Evolutionary conservation across 2,329 filamentous ascomycete species (phyloP).

Genomic region (Cytospora paraplurivora): DNA sequence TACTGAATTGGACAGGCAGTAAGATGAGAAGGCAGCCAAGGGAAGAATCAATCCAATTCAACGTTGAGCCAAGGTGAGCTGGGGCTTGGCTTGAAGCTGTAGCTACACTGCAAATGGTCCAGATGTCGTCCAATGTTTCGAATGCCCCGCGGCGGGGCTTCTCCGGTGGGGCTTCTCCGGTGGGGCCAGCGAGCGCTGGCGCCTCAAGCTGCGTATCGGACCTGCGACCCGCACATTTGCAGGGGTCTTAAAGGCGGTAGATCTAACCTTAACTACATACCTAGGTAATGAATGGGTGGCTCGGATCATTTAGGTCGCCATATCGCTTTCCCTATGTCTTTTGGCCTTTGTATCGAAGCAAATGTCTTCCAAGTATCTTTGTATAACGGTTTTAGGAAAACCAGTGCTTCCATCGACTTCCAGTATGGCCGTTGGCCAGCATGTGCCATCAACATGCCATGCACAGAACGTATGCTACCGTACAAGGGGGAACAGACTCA

Average conservation of each 20-base stretch:
- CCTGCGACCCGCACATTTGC: background rate
- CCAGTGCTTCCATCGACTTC: too few relatives aligned
- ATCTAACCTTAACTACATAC: slow-evolving; percentile 2
- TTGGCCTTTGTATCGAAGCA: background rate
- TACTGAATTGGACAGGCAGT: background rate
- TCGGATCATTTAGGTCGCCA: background rate
- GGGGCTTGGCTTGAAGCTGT: background rate
- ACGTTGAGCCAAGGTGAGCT: too few relatives aligned
- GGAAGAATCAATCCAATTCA: too few relatives aligned
- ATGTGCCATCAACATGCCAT: background rate
- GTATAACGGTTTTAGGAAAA: too few relatives aligned
- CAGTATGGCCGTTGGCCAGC: background rate
- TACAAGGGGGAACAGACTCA: background rate
- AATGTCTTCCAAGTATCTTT: too few relatives aligned
- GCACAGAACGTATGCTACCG: background rate
- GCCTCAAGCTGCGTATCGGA: too few relatives aligned
- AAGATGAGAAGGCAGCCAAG: too few relatives aligned
- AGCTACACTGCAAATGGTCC: too few relatives aligned
- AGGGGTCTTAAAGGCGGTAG: background rate
- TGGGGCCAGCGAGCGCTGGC: too few relatives aligned
- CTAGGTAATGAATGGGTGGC: too few relatives aligned
- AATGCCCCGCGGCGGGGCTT: slow-evolving; percentile 11
- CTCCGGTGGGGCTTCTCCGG: background rate
- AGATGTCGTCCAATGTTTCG: background rate
- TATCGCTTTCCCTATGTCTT: background rate